A percentile compares a stretch with the other conserved stretches of the same genome.
Conservation (phyloP, 2,329 filamentous ascomycete genomes). For the Pyricularia pennisetigena region DNA sequence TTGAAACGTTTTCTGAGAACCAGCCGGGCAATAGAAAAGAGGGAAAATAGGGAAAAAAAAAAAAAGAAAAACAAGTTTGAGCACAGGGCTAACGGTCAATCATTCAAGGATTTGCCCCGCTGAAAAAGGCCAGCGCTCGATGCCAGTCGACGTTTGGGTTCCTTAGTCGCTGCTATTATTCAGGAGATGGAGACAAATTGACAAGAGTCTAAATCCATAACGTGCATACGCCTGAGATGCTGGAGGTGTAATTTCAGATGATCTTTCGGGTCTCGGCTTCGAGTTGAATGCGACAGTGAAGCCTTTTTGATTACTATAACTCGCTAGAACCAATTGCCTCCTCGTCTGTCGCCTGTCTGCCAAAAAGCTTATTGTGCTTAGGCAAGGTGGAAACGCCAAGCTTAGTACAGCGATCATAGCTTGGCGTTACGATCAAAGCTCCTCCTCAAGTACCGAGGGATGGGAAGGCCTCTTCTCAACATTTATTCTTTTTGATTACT, state of each 20-base stretch:
- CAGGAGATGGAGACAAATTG: background rate
- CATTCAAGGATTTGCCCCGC: background rate
- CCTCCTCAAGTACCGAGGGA: background rate
- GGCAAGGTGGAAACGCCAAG: background rate
- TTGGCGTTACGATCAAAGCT: background rate
- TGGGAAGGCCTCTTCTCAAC: background rate
- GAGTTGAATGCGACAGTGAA: background rate
- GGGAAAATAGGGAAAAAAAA: too few relatives aligned
- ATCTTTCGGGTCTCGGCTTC: background rate
- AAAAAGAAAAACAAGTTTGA: background rate
- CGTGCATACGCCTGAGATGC: background rate
- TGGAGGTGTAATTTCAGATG: background rate
- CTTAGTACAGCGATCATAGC: background rate
- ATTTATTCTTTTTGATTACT: background rate
- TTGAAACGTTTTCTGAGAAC: background rate
- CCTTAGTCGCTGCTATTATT: background rate
- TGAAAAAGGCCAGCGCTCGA: background rate
- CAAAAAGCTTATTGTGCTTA: background rate
- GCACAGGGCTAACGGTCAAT: background rate
- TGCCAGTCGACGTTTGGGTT: background rate
- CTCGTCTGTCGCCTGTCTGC: background rate
- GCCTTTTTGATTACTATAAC: background rate
- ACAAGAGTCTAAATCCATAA: background rate
- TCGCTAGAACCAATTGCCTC: background rate
- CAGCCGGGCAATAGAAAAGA: background rate